Evolutionary conservation across 108 stramenopile genomes (phyloP), one percentile per base, ranked within the genome.

Genomic region (Stephanodiscus triporus): DNA sequence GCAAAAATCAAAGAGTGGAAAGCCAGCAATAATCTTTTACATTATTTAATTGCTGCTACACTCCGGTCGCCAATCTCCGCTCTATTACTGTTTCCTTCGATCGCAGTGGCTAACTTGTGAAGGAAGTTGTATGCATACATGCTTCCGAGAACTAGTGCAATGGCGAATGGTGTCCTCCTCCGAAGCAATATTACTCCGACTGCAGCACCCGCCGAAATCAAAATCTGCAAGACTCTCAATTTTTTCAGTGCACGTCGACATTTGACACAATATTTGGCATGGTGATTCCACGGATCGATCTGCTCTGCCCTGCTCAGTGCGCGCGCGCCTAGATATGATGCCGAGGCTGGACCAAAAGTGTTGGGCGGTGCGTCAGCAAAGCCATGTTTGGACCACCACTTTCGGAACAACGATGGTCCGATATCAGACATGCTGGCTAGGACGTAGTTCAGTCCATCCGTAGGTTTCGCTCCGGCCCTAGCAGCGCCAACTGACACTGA

Each of bases 231-330:
- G 11, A 19, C 51, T 51, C 69, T 82, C 32, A 72, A 47, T 47
- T 23, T 51, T 20, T 32, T 55, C 50, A 84, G 57, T 38, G 75
- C 53, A 24, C 48, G 65, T 14, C 73, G 60, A 32, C 80, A 81
- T 49, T 45, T 62, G n/a, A 69, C 45, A 32, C 80, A 81, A 32
- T 70, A 23, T 57, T 81, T 76, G 19, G 75, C 54, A 76, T 81
- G 80, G n/a, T 75, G 30, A 34, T 70, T 50, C 80, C 80, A 81
- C n/a, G 80, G 80, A 43, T 81, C 80, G 19, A 76, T 81, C 62
- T 76, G 80, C 23, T 70, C 69, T 24, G 53, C 43, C 27, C 80
- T 69, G 14, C 32, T 45, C 0, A 81, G 40, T 49, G 70, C 48
- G 34, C 32, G 68, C 36, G 19, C 37, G 6, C 30, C 26, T 24